Evolutionary conservation across 352 stramenopile genomes (phyloP), one percentile per base, ranked within the genome.

Genomic region (Blastocystis sp.): DNA sequence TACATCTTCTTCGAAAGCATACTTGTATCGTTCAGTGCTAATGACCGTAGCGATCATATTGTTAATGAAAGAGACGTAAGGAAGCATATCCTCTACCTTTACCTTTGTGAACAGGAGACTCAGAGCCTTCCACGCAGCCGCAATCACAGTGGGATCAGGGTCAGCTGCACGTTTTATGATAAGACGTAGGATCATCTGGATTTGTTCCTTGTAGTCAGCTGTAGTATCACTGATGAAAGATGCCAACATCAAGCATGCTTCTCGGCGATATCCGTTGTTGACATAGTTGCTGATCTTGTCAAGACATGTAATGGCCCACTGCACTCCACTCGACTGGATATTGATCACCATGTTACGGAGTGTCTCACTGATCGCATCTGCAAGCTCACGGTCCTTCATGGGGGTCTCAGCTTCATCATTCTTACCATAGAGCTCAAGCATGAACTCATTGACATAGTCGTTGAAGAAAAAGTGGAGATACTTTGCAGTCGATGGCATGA

Each of bases 11-110:
- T 96, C 92, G 98, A 98, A 90, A 95, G 93, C 91, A 96, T 95
- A 88, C 96, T 93, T 75, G 95, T 95, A 91, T 98, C 95, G 90
- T 94, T 98, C 62, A 4, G 73, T 85, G 3, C 69, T 90, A 53
- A 98, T 96, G 92, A 98, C 94, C 81, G 95, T 98, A 75, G 96
- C 96, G 91, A 99, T 96, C 4, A 96, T 95, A 91, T 98, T 97
- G 41, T 95, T 94, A 89, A 98, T 98, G 82, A 98, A 98, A 91
- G 97, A 94, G 63, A 99, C 92, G 90, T 99, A 94, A n/a, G 95
- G 94, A 30, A 95, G 92, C 76, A 99, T 92, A 68, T 96, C 93
- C 90, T 99, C 97, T 8, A 95, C 94, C 30, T 94, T 94, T 26
- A 96, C 94, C 26, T 94, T 94, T 63, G 91, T 94, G 85, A 98